Conservation (phyloP, 345 rosid genomes). For the Populus simonii region DNA sequence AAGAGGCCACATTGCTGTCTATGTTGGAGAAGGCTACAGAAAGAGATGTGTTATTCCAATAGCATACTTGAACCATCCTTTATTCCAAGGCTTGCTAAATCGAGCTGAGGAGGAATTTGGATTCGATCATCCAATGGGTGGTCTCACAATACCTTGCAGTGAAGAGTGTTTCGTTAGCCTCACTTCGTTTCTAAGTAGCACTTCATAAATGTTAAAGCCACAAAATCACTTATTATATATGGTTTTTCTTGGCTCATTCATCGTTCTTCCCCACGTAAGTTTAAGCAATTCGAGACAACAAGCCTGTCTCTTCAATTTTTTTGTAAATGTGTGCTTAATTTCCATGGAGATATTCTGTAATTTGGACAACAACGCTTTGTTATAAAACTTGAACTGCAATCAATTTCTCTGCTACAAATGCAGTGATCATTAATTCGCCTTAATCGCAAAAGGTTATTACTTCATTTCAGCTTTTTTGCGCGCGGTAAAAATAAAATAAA, state of each 20-base stretch:
- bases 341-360: neutral
- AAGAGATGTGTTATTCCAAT: conserved; percentile 69
- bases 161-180: conserved; percentile 56
- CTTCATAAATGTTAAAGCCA: neutral
- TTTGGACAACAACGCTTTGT: neutral
- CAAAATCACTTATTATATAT: neutral
- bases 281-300: neutral
- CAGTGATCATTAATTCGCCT: neutral
- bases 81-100: conserved; percentile 54
- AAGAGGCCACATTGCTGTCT: conserved; percentile 54
- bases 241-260: neutral
- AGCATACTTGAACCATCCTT: conserved; percentile 60
- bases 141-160: conserved; percentile 75
- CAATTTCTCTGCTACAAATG: no score
- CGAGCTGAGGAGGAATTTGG: conserved; percentile 78
- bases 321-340: neutral
- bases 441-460: neutral
- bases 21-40: conserved; percentile 49
- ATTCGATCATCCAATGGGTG: conserved; percentile 73
- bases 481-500: no score
- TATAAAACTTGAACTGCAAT: no score
- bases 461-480: no score
- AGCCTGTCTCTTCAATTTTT: conserved; percentile 25
- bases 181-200: conserved; percentile 32
- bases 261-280: neutral